Conservation (phyloP, 352 stramenopile genomes). For the Pythium sukuiense region DNA sequence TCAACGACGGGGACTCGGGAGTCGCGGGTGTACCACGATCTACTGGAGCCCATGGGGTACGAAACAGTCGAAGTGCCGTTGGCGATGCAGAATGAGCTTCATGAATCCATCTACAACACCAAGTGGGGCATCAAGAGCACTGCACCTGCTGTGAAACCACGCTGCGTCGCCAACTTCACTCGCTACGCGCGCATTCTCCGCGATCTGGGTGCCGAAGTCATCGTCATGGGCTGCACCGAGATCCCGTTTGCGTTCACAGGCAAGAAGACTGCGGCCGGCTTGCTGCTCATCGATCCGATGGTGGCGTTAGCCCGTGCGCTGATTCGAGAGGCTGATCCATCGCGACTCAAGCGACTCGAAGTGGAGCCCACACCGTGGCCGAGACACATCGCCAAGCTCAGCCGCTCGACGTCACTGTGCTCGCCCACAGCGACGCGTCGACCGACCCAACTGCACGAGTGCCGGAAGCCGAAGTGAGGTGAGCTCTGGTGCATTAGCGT, state of each 20-base stretch:
- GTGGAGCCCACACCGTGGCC: slow-evolving; percentile 19
- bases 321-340: slow-evolving; percentile 60
- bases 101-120: slow-evolving; percentile 75
- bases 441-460: neutral
- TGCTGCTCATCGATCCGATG: slow-evolving; percentile 72
- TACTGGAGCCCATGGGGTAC: slow-evolving; percentile 62
- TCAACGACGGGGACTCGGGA: slow-evolving; percentile 65
- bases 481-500: neutral
- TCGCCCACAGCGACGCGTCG: neutral
- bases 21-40: slow-evolving; percentile 68
- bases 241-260: slow-evolving; percentile 73
- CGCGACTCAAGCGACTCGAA: slow-evolving; percentile 42
- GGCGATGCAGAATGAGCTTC: slow-evolving; percentile 55
- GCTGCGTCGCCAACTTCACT: slow-evolving; percentile 60
- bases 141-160: slow-evolving; percentile 49
- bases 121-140: slow-evolving; percentile 79
- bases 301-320: slow-evolving; percentile 70
- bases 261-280: slow-evolving; percentile 38
- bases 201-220: slow-evolving; percentile 53
- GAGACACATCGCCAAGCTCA: slow-evolving; percentile 27
- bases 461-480: slow-evolving; percentile 16
- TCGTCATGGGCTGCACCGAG: slow-evolving; percentile 78
- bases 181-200: slow-evolving; percentile 49
- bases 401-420: neutral
- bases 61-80: slow-evolving; percentile 50